Base-by-base conservation (phyloP, 2,329 filamentous ascomycete genomes). In the Periconia sp. region DNA sequence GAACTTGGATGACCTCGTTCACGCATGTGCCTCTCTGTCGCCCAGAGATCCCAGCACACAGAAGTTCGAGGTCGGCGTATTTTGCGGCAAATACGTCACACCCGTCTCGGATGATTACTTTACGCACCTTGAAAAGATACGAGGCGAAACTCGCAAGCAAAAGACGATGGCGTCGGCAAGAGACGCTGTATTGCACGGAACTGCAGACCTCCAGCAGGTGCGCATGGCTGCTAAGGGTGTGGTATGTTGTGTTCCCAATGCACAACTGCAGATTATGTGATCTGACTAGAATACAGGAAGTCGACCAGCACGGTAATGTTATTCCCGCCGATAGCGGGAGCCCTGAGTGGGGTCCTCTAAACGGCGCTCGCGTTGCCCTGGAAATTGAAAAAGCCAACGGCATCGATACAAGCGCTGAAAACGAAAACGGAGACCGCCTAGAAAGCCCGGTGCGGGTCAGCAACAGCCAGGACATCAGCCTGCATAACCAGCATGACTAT, bases 21-120 rank as follows among this genome's bases (percentile, higher is more conserved):
- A 82, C 30, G 86, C 92, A 0, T 97, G 92, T 68, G 82, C 86
- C 1, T 86, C 91, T 61, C 82, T 90, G 3, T 86, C 85, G 56
- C 82, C 85, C 47, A 77, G 82, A 51, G 75, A 82, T 56, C 76
- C 78, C 33, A 71, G 83, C 63, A 79, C 79, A 9, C 78, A 83
- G 58, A 79, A 87, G 51, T 97, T 97, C 61, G 93, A 97, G 70
- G 86, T 95, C 2, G 92, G 93, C 50, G 92, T 97, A 9, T 97
- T 97, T 77, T 91, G 87, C 68, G 93, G 93, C 44, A 85, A 86
- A 59, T 97, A 97, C 74, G 81, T 90, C 56, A 97, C 93, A 0
- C 85, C 85, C 0, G 89, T 97, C 1, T 84, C 88, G 1, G 82
- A 86, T 7, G 86, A 83, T 37, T 97, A 97, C 76, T 94, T 97